These are phyloP conservation scores for Drosera spatulata DNA, from an alignment of 179 eudicot species.

Conservation along the genomic window DNA sequence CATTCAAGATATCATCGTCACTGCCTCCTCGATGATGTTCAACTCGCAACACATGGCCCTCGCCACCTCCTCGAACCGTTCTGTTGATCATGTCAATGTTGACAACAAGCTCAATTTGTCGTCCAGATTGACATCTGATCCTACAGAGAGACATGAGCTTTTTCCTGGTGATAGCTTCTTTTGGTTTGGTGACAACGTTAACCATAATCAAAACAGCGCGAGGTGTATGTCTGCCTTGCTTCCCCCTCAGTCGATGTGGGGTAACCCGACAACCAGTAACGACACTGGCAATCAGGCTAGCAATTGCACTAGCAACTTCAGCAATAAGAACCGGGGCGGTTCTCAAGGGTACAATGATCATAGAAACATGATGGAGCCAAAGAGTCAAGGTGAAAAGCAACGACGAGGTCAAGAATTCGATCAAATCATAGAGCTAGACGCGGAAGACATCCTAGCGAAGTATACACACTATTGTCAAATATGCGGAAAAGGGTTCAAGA, in stretches of 20 bases:
- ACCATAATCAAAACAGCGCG: constrained; percentile 3
- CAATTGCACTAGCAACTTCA: not conserved
- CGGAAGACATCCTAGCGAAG: constrained; percentile 54
- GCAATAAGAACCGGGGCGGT: not conserved
- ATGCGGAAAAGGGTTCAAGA: constrained; percentile 80
- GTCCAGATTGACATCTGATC: not conserved
- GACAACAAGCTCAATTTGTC: not conserved
- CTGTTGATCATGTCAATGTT: no score
- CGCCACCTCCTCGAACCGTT: not conserved
- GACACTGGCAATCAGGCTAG: not conserved
- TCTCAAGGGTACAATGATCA: no score
- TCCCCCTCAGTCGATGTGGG: no score
- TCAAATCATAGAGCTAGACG: constrained; percentile 39
- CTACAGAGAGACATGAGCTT: constrained; percentile 2
- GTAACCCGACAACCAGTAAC: not conserved
- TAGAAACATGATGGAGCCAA: not conserved
- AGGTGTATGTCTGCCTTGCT: no score
- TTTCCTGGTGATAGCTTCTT: constrained; percentile 5
- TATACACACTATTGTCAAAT: constrained; percentile 72
- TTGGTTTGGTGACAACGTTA: constrained; percentile 10
- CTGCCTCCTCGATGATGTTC: constrained; percentile 66
- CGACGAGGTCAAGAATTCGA: constrained; percentile 13
- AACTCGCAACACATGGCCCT: constrained; percentile 56
- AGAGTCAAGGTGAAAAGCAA: not conserved
- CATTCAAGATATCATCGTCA: constrained; percentile 53